These are phyloP conservation scores for Neurospora sp. DNA, from an alignment of 495 filamentous ascomycete species.

Conservation along the genomic window DNA sequence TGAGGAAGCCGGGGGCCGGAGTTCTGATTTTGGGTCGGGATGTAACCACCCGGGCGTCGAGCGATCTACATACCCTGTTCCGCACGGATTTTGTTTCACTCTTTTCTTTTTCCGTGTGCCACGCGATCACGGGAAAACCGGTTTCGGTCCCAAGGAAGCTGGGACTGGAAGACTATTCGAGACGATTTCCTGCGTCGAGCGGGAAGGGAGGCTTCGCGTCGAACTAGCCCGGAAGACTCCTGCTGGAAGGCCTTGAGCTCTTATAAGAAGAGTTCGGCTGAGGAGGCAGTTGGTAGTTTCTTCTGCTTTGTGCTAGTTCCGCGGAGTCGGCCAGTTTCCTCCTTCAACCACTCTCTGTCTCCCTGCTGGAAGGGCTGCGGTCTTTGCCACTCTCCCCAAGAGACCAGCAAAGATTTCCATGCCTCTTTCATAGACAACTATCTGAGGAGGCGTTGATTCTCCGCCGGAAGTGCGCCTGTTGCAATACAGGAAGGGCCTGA, in stretches of 20 bases:
- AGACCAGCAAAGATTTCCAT: not conserved
- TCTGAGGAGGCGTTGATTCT: slow-evolving; percentile 9
- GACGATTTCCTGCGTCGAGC: not conserved
- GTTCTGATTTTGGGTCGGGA: not conserved
- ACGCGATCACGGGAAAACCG: not conserved
- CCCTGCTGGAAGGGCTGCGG: not conserved
- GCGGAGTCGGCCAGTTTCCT: slow-evolving; percentile 1
- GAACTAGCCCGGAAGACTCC: slow-evolving; percentile 9
- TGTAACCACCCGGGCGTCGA: not conserved
- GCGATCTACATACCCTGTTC: not conserved
- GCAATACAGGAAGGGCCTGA: slow-evolving; percentile 1
- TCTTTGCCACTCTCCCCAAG: not conserved
- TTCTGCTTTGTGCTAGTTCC: slow-evolving; percentile 2
- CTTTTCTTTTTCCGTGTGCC: not conserved
- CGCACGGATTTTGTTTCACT: not conserved
- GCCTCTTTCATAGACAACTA: not conserved
- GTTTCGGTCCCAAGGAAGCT: not conserved
- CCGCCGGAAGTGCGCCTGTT: slow-evolving; percentile 5
- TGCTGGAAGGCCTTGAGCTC: slow-evolving; percentile 9
- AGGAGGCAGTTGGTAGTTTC: slow-evolving; percentile 7
- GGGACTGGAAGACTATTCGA: not conserved
- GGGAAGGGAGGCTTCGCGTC: slow-evolving; percentile 3
- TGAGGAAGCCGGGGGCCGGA: not conserved
- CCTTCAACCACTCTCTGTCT: not conserved
- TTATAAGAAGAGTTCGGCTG: not conserved